phyloP scores from a whole-genome alignment of 2,329 filamentous ascomycete species.

The Alternaria brassicicola region DNA sequence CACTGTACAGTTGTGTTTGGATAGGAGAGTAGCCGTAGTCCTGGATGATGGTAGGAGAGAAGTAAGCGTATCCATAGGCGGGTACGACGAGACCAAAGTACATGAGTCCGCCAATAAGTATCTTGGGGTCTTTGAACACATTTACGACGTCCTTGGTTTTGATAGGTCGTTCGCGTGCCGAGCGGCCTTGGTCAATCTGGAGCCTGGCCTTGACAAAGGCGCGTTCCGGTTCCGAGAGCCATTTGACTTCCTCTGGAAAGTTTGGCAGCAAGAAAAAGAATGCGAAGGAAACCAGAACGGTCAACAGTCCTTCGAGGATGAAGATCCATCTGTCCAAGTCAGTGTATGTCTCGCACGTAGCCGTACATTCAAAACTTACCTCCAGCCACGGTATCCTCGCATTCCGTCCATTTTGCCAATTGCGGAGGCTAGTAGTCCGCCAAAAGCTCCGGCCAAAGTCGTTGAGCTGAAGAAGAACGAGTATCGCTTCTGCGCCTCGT shows the following conservation, averaged over 20 bases:
- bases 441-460: constrained; percentile 81
- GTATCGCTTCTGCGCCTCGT: constrained; percentile 89
- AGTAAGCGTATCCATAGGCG: constrained; percentile 55
- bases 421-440: constrained; percentile 80
- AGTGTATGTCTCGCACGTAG: not conserved
- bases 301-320: constrained; percentile 66
- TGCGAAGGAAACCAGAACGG: constrained; percentile 51
- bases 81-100: constrained; percentile 55
- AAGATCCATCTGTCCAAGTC: constrained; percentile 68
- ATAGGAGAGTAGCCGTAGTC: constrained; percentile 59
- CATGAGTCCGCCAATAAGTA: constrained; percentile 58
- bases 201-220: constrained; percentile 55
- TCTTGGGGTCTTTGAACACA: constrained; percentile 58
- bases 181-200: constrained; percentile 55
- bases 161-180: constrained; percentile 54
- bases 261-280: constrained; percentile 58
- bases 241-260: constrained; percentile 58
- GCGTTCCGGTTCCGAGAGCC: constrained; percentile 55
- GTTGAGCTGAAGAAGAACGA: constrained; percentile 91
- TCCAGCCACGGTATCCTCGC: constrained; percentile 72
- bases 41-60: constrained; percentile 56
- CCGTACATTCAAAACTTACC: constrained; percentile 35
- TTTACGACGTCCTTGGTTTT: constrained; percentile 50
- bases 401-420: constrained; percentile 87
- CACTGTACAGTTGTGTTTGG: constrained; percentile 60